A percentile compares a stretch with the other conserved stretches of the same genome.
Evolutionary conservation across 371 early-diverging fungal species (phyloP).

Genomic region (Globomyces sp.): DNA sequence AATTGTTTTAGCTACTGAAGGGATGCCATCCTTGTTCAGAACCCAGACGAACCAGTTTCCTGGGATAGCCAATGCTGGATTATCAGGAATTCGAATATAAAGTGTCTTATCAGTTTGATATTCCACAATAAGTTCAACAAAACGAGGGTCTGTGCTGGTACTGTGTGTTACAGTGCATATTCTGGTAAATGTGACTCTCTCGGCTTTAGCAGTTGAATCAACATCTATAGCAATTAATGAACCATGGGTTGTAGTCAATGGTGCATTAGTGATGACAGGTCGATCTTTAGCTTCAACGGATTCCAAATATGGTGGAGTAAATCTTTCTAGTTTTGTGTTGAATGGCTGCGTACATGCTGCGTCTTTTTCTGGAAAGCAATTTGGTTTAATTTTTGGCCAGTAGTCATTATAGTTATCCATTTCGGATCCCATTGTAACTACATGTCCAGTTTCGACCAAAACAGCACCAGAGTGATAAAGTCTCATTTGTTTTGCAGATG

Average conservation of each 20-base stretch:
- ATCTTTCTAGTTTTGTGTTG: constrained; percentile 34
- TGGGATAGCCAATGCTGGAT: constrained; percentile 37
- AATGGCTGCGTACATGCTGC: constrained; percentile 29
- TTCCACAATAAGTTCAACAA: constrained; percentile 38
- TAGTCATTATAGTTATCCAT: not conserved
- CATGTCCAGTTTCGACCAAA: constrained; percentile 26
- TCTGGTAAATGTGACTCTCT: constrained; percentile 29
- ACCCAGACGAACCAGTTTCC: constrained; percentile 46
- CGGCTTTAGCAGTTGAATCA: not conserved
- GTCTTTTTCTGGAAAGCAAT: constrained; percentile 2
- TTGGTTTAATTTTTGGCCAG: not conserved
- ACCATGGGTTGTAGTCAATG: constrained; percentile 24
- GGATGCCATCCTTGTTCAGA: constrained; percentile 28
- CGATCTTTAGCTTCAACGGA: not conserved
- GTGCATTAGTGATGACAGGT: constrained; percentile 20
- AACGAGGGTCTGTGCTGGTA: constrained; percentile 44
- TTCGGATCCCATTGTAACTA: constrained; percentile 29
- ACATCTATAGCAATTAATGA: constrained; percentile 22
- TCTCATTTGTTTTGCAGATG: constrained; percentile 16
- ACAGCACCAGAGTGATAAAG: constrained; percentile 38
- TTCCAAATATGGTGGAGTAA: constrained; percentile 37
- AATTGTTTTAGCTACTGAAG: constrained; percentile 23
- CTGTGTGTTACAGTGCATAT: constrained; percentile 43
- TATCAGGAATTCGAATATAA: constrained; percentile 27
- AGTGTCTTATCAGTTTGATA: constrained; percentile 16